Evolutionary conservation across 176 grass and related monocot species (phyloP).

Genomic region (Aechmea fasciata): DNA sequence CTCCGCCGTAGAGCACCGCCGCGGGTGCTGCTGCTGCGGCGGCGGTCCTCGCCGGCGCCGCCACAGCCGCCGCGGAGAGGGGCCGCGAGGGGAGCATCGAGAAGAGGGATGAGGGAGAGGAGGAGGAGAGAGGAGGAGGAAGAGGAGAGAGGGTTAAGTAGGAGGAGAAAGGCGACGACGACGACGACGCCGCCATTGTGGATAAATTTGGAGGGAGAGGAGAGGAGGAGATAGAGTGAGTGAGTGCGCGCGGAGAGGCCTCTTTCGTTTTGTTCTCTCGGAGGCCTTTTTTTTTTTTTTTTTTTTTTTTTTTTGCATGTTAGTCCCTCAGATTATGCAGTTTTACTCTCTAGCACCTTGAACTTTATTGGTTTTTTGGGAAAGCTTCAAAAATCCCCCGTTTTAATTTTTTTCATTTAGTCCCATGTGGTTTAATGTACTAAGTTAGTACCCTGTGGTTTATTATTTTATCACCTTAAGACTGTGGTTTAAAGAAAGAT

Average conservation of each 20-base stretch:
- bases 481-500: too few relatives aligned
- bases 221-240: background rate
- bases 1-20: slow-evolving; percentile 19
- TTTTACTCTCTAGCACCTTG: too few relatives aligned
- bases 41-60: background rate
- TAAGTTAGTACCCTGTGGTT: too few relatives aligned
- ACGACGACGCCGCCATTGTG: slow-evolving; percentile 6
- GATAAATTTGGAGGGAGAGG: background rate
- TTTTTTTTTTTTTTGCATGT: too few relatives aligned
- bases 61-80: background rate
- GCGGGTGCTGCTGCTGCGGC: slow-evolving; percentile 21
- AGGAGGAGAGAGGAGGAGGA: background rate
- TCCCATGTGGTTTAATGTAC: too few relatives aligned
- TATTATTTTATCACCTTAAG: too few relatives aligned
- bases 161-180: slow-evolving; percentile 14
- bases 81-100: background rate
- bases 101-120: slow-evolving; percentile 12
- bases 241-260: background rate
- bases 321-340: too few relatives aligned
- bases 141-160: slow-evolving; percentile 10
- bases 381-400: too few relatives aligned
- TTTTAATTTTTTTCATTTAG: too few relatives aligned
- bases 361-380: too few relatives aligned
- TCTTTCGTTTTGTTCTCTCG: background rate
- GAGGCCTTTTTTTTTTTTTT: too few relatives aligned